These are phyloP conservation scores for Xylariaceae sp. DNA, from an alignment of 2,329 filamentous ascomycete species.

Conservation along the genomic window DNA sequence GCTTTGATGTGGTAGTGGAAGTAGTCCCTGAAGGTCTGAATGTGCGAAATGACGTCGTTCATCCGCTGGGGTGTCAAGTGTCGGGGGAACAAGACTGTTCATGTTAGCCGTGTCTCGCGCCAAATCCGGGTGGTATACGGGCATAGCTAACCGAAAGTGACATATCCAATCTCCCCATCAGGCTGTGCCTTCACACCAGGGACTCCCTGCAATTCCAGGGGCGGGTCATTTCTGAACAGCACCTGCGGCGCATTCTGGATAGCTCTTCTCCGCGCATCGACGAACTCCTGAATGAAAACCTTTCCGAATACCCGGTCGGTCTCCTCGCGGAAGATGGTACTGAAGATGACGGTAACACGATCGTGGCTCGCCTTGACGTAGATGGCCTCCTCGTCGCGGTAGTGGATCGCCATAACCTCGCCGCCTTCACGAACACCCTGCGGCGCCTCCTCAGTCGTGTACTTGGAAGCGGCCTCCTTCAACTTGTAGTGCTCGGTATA, in stretches of 20 bases:
- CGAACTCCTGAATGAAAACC: constrained; percentile 97
- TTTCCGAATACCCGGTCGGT: constrained; percentile 97
- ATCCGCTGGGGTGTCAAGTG: constrained; percentile 87
- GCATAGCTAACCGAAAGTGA: constrained; percentile 74
- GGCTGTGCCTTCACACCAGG: constrained; percentile 72
- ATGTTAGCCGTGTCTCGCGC: constrained; percentile 15
- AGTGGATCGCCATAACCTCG: constrained; percentile 92
- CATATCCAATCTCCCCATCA: constrained; percentile 87
- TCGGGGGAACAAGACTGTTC: constrained; percentile 82
- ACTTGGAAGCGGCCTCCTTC: constrained; percentile 83
- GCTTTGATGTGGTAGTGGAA: constrained; percentile 99
- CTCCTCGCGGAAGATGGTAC: constrained; percentile 95
- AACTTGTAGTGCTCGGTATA: constrained; percentile 88
- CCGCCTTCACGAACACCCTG: constrained; percentile 86
- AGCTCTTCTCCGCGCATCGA: constrained; percentile 87
- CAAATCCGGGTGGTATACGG: too few species aligned
- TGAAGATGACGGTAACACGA: constrained; percentile 97
- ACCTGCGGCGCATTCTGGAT: constrained; percentile 99
- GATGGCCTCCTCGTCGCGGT: constrained; percentile 97
- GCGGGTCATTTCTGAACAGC: constrained; percentile 89
- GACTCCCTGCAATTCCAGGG: constrained; percentile 81
- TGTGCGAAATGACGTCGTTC: constrained; percentile 94
- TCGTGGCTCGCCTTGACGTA: constrained; percentile 98
- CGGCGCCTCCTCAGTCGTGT: constrained; percentile 88
- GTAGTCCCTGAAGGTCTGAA: constrained; percentile 99